A percentile compares a stretch with the other conserved stretches of the same genome.
Evolutionary conservation across 768 basidiomycete genomes (phyloP).

Genomic region (Termitomyces sp.): DNA sequence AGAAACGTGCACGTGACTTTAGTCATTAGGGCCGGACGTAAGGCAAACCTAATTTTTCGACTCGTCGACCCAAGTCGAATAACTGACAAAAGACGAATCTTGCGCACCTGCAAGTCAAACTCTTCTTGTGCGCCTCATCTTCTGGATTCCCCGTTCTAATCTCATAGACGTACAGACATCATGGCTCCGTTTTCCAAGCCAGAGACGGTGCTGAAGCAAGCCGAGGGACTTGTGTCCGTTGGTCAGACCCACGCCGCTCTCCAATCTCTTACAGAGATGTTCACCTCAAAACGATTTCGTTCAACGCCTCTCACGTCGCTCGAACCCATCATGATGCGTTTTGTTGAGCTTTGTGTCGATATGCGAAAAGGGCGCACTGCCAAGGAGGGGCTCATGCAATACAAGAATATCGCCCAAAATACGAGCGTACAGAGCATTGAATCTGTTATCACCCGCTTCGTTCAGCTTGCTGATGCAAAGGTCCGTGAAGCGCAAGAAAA

Average conservation of each 20-base stretch:
- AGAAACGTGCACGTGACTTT: constrained; percentile 12
- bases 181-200: constrained; percentile 93
- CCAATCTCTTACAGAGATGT: constrained; percentile 88
- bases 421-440: constrained; percentile 90
- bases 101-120: constrained; percentile 5
- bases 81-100: constrained; percentile 8
- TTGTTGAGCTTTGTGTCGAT: constrained; percentile 94
- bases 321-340: constrained; percentile 94
- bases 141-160: neutral
- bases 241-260: constrained; percentile 88
- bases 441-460: constrained; percentile 81
- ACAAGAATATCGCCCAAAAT: constrained; percentile 97
- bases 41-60: constrained; percentile 17
- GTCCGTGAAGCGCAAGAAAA: constrained; percentile 84
- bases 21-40: constrained; percentile 11
- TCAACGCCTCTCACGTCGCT: constrained; percentile 83
- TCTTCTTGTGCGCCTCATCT: neutral
- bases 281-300: constrained; percentile 89
- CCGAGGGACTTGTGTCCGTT: constrained; percentile 91
- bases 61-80: neutral
- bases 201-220: constrained; percentile 86
- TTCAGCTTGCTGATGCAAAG: constrained; percentile 75
- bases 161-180: constrained; percentile 13
- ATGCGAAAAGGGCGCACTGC: constrained; percentile 92
- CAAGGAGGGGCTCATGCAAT: constrained; percentile 94